phyloP scores from a whole-genome alignment of 208 protist genomes.

The Herpetomonas samuelpessoai region DNA sequence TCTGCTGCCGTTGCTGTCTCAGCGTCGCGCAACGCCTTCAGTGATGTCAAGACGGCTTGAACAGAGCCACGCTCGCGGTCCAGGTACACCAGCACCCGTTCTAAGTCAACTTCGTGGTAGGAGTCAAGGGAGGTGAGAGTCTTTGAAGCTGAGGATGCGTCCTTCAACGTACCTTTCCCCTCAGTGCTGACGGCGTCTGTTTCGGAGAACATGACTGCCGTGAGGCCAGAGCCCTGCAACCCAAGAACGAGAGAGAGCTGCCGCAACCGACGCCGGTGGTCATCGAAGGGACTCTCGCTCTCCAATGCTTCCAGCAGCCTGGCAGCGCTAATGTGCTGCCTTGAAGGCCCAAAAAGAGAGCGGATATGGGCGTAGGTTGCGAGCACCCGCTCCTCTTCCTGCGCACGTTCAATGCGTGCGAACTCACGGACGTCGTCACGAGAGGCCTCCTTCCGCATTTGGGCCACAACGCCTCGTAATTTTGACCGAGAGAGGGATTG shows the following conservation, averaged over 20 bases:
- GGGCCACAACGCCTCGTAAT: slow-evolving; percentile 46
- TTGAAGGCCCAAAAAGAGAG: slow-evolving; percentile 42
- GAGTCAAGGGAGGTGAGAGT: background rate
- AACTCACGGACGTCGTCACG: slow-evolving; percentile 39
- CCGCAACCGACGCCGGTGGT: slow-evolving; percentile 23
- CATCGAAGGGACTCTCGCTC: slow-evolving; percentile 60
- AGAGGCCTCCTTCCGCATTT: slow-evolving; percentile 58
- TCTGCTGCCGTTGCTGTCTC: background rate
- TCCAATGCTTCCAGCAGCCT: slow-evolving; percentile 45
- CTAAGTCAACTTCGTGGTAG: slow-evolving; percentile 11
- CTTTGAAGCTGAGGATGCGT: slow-evolving; percentile 19
- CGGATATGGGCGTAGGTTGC: slow-evolving; percentile 73
- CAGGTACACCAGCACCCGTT: slow-evolving; percentile 18
- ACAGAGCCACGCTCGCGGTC: background rate
- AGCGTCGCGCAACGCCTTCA: background rate
- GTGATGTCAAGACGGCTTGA: background rate
- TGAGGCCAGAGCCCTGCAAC: slow-evolving; percentile 26
- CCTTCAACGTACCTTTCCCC: too few species aligned
- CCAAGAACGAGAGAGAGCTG: slow-evolving; percentile 53
- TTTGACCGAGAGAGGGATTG: slow-evolving; percentile 51
- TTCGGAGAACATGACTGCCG: slow-evolving; percentile 8
- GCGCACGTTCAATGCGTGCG: slow-evolving; percentile 38
- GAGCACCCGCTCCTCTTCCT: slow-evolving; percentile 62
- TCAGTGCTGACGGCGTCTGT: slow-evolving; percentile 6
- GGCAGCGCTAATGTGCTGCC: slow-evolving; percentile 22